Base-by-base conservation (phyloP, 2,329 filamentous ascomycete species). In the Exophiala xenobiotica region DNA sequence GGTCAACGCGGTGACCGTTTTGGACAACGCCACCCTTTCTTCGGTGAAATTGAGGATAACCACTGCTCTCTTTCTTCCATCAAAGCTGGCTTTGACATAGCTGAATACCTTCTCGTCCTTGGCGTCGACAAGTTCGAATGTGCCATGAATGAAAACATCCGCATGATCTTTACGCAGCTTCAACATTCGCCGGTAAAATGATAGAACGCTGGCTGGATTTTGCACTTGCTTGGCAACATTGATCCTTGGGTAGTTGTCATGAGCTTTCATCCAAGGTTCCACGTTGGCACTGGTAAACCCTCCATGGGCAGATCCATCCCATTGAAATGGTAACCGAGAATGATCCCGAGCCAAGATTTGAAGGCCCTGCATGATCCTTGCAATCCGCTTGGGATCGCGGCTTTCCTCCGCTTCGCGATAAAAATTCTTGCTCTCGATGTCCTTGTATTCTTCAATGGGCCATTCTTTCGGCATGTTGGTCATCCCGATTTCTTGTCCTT, bases 251-350 rank as follows among this genome's bases (percentile, higher is more conserved):
- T 82, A 83, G 62, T 82, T 78, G 48, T 83, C 78, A 63, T 87
- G 83, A 35, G 82, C 77, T n/a, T 77, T 76, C 80, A 89, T 88
- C 87, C 87, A 90, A 2, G 86, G 83, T 47, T 72, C 74, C 3
- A 64, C 66, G 6, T 68, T 69, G 1, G 67, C 67, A 2, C 70
- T 70, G 0, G 83, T 83, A 69, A 90, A 90, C 4, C 87, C 86
- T 0, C 73, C 85, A 51, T 88, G 77, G 0, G 68, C 71, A 14
- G 38, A 24, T n/a, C 66, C 62, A 53, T 81, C 75, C 86, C 86
- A 90, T 63, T 87, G 85, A 68, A 90, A 82, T 0, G 86, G 86
- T 0, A 83, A 82, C 39, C 86, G 76, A 4, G 80, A 81, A 65
- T 90, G 86, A 66, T 90, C 87, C 24, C 86, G 67, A 4, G 44